A percentile compares a stretch with the other conserved stretches of the same genome.
Evolutionary conservation across 768 basidiomycete species (phyloP).

Genomic region (Gymnopilus junonius): DNA sequence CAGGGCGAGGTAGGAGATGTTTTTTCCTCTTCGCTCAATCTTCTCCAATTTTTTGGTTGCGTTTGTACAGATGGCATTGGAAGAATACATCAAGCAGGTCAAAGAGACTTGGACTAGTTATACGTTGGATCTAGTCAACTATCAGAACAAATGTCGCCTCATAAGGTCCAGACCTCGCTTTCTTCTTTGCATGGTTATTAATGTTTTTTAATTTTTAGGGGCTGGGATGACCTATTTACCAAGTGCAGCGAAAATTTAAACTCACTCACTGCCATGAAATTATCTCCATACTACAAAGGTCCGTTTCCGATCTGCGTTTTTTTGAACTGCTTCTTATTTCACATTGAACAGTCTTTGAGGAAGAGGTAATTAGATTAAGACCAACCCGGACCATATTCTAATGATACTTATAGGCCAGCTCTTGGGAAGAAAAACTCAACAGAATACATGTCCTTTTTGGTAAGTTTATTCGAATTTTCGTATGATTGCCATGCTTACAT

Average conservation of each 20-base stretch:
- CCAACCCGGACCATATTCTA: conserved; percentile 12
- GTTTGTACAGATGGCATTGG: conserved; percentile 80
- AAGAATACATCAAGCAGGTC: conserved; percentile 95
- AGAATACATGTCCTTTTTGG: conserved; percentile 96
- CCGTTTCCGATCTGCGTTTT: background rate
- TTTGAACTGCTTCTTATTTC: background rate
- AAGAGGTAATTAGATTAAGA: conserved; percentile 57
- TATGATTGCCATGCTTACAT: conserved; percentile 8
- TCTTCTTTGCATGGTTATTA: conserved; percentile 2
- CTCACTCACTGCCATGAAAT: conserved; percentile 94
- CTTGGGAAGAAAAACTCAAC: conserved; percentile 98
- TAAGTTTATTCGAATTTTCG: conserved; percentile 33
- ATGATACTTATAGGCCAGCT: conserved; percentile 58
- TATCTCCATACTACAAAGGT: conserved; percentile 99
- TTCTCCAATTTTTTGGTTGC: conserved; percentile 31
- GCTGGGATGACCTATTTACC: conserved; percentile 96
- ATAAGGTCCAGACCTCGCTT: conserved; percentile 59
- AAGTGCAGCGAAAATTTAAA: conserved; percentile 98
- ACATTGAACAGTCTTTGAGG: conserved; percentile 72
- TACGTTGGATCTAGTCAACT: conserved; percentile 94
- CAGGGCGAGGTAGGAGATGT: conserved; percentile 81
- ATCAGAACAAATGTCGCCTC: conserved; percentile 97
- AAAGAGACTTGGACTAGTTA: conserved; percentile 97
- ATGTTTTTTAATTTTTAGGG: conserved; percentile 48
- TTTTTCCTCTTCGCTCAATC: background rate